phyloP scores from a whole-genome alignment of 805 yeast genomes.

The Kuraishia ogatae region DNA sequence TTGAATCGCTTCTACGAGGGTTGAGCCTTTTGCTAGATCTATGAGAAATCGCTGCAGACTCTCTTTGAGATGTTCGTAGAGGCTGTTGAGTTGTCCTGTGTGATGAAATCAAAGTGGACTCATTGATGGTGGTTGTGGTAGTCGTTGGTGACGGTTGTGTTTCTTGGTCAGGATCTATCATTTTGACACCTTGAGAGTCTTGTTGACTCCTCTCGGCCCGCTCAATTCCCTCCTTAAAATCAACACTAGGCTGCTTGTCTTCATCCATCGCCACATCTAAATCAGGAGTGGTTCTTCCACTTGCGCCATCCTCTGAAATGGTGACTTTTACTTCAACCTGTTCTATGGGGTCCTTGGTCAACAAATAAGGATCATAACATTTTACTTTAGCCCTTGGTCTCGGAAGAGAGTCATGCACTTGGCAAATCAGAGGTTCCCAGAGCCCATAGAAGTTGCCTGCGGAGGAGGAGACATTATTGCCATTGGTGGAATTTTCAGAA shows the following conservation, averaged over 20 bases:
- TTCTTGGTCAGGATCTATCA: too few relatives aligned
- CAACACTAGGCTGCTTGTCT: constrained; percentile 14
- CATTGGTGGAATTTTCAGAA: neutral
- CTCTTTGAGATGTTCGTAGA: neutral
- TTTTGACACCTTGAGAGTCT: too few relatives aligned
- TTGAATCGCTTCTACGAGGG: constrained; percentile 1
- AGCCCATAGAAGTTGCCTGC: neutral
- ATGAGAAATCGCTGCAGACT: neutral
- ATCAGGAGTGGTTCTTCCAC: neutral
- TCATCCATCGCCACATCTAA: constrained; percentile 8
- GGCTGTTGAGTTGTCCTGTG: constrained; percentile 1
- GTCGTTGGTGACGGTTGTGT: too few relatives aligned
- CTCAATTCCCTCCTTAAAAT: constrained; percentile 1
- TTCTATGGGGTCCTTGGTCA: constrained; percentile 41
- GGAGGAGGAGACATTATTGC: neutral
- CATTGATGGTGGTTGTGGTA: too few relatives aligned
- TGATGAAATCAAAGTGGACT: neutral
- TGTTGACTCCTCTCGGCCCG: neutral
- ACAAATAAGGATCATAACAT: constrained; percentile 41
- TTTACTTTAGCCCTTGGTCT: constrained; percentile 34
- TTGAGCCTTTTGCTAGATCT: constrained; percentile 30
- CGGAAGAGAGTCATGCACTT: constrained; percentile 19
- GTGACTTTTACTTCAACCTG: constrained; percentile 25
- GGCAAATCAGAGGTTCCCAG: constrained; percentile 11
- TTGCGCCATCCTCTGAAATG: constrained; percentile 3